Evolutionary conservation across 441 rosid species (phyloP).

Genomic region (Mallotus japonicus): DNA sequence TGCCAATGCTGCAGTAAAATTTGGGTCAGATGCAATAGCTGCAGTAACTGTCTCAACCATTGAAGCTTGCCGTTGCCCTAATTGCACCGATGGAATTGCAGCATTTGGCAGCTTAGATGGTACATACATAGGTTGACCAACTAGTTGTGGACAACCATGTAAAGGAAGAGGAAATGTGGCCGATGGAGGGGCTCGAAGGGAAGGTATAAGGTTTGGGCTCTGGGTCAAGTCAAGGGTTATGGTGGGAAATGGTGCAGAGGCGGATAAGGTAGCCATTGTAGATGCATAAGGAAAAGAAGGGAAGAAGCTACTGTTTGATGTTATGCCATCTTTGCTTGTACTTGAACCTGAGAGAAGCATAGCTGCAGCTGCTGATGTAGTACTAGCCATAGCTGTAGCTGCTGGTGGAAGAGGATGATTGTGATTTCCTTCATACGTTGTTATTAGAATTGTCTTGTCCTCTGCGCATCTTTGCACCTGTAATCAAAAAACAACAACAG

Average conservation of each 20-base stretch:
- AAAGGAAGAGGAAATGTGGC: slow-evolving; percentile 44
- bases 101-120: slow-evolving; percentile 26
- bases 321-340: slow-evolving; percentile 40
- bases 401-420: slow-evolving; percentile 88
- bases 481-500: background rate
- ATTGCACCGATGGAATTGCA: slow-evolving; percentile 26
- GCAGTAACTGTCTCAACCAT: slow-evolving; percentile 65
- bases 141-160: slow-evolving; percentile 36
- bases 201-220: slow-evolving; percentile 35
- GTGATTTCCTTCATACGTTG: slow-evolving; percentile 92
- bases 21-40: slow-evolving; percentile 76
- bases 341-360: slow-evolving; percentile 86
- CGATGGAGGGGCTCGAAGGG: slow-evolving; percentile 31
- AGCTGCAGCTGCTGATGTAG: slow-evolving; percentile 80
- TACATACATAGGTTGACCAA: slow-evolving; percentile 37
- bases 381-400: slow-evolving; percentile 74
- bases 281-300: slow-evolving; percentile 47
- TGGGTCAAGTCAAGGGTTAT: slow-evolving; percentile 81
- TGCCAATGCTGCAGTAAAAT: slow-evolving; percentile 74
- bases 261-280: slow-evolving; percentile 64
- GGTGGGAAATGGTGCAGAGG: slow-evolving; percentile 83
- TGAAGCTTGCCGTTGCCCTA: slow-evolving; percentile 42
- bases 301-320: slow-evolving; percentile 27
- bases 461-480: slow-evolving; percentile 89
- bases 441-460: slow-evolving; percentile 68